These are phyloP conservation scores for Paspalum notatum DNA, from an alignment of 176 grass and related monocot species.

Conservation along the genomic window DNA sequence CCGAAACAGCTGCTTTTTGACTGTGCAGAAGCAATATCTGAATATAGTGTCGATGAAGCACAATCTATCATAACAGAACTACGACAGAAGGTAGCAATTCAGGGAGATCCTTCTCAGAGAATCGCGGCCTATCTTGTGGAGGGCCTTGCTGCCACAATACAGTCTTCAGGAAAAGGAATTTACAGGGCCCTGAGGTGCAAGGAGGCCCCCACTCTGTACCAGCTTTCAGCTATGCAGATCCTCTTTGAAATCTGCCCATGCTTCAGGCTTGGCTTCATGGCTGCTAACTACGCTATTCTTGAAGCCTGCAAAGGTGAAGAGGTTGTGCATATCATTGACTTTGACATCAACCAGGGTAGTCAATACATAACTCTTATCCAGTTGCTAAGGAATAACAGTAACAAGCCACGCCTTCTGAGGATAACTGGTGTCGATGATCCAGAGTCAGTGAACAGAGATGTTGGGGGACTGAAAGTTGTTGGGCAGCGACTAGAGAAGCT, in stretches of 20 bases:
- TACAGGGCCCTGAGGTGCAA: conserved; percentile 79
- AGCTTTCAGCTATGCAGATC: conserved; percentile 83
- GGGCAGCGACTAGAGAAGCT: conserved; percentile 64
- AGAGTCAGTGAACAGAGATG: conserved; percentile 67
- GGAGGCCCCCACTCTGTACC: conserved; percentile 68
- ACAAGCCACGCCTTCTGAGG: conserved; percentile 55
- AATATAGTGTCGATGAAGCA: conserved; percentile 56
- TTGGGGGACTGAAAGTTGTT: conserved; percentile 74
- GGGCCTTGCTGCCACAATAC: conserved; percentile 75
- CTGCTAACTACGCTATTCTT: conserved; percentile 73
- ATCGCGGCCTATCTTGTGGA: conserved; percentile 76
- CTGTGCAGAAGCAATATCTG: conserved; percentile 65
- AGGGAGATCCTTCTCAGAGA: conserved; percentile 71
- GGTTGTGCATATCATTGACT: conserved; percentile 79
- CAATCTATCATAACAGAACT: conserved; percentile 75
- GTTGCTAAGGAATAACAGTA: conserved; percentile 37
- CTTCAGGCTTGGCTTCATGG: conserved; percentile 78
- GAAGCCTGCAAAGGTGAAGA: conserved; percentile 74
- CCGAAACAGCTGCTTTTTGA: conserved; percentile 75
- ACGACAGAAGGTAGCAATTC: conserved; percentile 70
- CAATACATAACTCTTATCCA: conserved; percentile 77
- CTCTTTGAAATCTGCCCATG: conserved; percentile 80
- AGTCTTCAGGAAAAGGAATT: conserved; percentile 64
- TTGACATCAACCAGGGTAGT: conserved; percentile 84
- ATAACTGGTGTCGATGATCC: conserved; percentile 83